Evolutionary conservation across 2,329 filamentous ascomycete species (phyloP).

Genomic region (Cadophora sp.): DNA sequence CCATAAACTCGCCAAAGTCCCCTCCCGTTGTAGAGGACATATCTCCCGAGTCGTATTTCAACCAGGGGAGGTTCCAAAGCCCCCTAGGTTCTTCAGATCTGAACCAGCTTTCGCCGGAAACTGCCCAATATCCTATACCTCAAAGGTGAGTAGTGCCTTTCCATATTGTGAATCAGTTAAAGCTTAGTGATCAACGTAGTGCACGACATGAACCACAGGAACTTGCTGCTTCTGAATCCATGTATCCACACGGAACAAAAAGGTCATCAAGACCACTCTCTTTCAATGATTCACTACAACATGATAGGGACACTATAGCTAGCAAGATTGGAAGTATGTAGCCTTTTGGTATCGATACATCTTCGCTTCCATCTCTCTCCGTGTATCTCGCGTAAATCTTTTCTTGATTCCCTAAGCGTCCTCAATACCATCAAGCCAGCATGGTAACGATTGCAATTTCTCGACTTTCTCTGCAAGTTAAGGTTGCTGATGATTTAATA

Average conservation of each 20-base stretch:
- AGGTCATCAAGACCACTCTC: background rate
- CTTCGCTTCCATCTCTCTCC: background rate
- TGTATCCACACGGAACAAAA: background rate
- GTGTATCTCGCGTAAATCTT: background rate
- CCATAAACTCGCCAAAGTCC: too few species aligned
- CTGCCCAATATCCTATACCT: background rate
- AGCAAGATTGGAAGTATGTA: conserved; percentile 3
- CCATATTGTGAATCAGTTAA: background rate
- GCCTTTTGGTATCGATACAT: background rate
- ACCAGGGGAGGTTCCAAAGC: background rate
- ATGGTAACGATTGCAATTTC: background rate
- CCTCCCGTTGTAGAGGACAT: background rate
- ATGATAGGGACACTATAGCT: background rate
- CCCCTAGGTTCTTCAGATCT: background rate
- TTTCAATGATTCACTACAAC: background rate
- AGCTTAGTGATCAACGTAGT: background rate
- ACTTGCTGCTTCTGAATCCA: background rate
- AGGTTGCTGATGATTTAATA: background rate
- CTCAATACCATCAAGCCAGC: background rate
- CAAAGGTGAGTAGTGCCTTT: background rate
- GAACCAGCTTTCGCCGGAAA: background rate
- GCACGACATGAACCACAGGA: background rate
- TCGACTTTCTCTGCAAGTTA: background rate
- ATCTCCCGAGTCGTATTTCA: background rate
- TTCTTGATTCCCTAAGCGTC: background rate